Conservation (phyloP, 257 asterid species). For the Nicotiana paniculata region DNA sequence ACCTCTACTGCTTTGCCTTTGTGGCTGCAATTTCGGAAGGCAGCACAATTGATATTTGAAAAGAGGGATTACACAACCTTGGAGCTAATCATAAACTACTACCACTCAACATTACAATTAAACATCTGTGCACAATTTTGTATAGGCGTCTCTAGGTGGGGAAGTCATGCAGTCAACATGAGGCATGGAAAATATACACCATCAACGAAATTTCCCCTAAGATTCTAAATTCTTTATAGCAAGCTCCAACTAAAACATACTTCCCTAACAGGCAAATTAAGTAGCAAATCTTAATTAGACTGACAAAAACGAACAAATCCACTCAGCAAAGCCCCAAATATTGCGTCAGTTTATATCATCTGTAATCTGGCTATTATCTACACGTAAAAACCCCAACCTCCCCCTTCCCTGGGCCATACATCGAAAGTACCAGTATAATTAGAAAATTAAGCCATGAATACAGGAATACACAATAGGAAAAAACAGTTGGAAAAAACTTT, state of each 20-base stretch:
- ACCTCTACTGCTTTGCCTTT: conserved; percentile 29
- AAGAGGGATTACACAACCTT: background rate
- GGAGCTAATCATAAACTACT: background rate
- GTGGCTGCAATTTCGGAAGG: conserved; percentile 11
- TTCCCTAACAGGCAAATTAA: background rate
- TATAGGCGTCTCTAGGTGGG: background rate
- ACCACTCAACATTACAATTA: background rate
- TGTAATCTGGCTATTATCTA: background rate
- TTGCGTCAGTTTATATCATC: background rate
- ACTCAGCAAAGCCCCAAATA: background rate
- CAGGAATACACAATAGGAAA: background rate
- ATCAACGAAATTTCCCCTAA: background rate
- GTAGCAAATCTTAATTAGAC: background rate
- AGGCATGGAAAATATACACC: background rate
- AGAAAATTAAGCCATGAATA: background rate
- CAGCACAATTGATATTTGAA: background rate
- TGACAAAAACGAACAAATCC: background rate
- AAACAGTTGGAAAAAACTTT: no score
- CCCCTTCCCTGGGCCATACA: background rate
- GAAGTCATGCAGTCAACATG: background rate
- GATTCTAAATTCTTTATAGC: background rate
- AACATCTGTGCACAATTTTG: background rate
- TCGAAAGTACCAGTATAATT: background rate
- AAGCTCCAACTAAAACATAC: background rate
- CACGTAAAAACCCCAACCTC: background rate